Percentiles rank a stretch among this genome's conserved stretches.
These are phyloP conservation scores for Eimeria acervulina DNA, from an alignment of 169 alveolate species.

Conservation along the genomic window DNA sequence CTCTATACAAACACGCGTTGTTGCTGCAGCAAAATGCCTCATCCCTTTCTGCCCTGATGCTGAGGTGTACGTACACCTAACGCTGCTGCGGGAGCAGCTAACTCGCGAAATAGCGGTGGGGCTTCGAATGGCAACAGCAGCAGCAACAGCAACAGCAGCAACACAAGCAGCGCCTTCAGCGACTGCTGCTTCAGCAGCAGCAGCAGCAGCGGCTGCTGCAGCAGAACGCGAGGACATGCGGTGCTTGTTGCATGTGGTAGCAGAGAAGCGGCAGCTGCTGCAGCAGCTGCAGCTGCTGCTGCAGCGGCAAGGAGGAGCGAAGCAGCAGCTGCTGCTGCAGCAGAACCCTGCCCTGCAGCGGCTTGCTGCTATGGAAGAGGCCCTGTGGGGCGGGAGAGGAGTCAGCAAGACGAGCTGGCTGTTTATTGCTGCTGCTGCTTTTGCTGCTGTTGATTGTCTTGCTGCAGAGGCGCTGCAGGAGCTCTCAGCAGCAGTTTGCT, in stretches of 20 bases:
- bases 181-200: not conserved
- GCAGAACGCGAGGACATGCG: conserved; percentile 1
- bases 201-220: conserved; percentile 27
- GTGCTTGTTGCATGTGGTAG: not conserved
- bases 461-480: conserved; percentile 38
- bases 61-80: conserved; percentile 70
- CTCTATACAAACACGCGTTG: not conserved
- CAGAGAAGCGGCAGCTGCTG: not conserved
- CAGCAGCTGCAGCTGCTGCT: conserved; percentile 21
- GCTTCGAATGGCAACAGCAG: conserved; percentile 37
- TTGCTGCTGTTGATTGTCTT: conserved; percentile 52
- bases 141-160: conserved; percentile 24
- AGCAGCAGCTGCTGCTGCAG: conserved; percentile 25
- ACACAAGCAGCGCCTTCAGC: not conserved
- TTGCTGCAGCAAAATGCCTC: conserved; percentile 32
- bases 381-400: conserved; percentile 26
- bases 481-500: not conserved
- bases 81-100: conserved; percentile 55
- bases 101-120: conserved; percentile 42
- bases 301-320: not conserved
- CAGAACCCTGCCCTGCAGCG: conserved; percentile 15
- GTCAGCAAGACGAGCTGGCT: conserved; percentile 59
- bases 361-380: conserved; percentile 52
- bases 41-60: not conserved
- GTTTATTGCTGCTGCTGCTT: conserved; percentile 30